phyloP scores from a whole-genome alignment of 495 filamentous ascomycete species.

The Baudoinia panamericana region DNA sequence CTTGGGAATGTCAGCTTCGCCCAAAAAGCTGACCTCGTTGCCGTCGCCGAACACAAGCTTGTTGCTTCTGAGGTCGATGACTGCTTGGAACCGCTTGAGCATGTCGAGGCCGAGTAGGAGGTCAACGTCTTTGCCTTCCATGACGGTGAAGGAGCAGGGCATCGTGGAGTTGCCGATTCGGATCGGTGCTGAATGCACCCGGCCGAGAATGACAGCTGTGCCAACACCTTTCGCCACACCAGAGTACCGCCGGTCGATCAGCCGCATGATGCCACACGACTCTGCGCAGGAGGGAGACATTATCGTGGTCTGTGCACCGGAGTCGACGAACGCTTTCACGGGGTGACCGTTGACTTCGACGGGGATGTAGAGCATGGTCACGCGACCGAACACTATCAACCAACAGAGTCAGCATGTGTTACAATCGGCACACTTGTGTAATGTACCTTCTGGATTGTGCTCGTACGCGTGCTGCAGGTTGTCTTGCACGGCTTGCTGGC shows the following conservation, averaged over 20 bases:
- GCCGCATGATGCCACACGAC: slow-evolving; percentile 86
- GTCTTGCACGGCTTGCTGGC: slow-evolving; percentile 82
- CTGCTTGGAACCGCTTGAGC: slow-evolving; percentile 86
- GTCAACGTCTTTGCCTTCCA: slow-evolving; percentile 98
- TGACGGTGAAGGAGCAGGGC: slow-evolving; percentile 94
- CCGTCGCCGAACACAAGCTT: slow-evolving; percentile 68
- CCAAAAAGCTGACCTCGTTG: slow-evolving; percentile 75
- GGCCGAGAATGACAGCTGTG: slow-evolving; percentile 84
- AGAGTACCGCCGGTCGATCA: slow-evolving; percentile 83
- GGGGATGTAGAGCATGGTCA: slow-evolving; percentile 92
- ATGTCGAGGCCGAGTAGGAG: slow-evolving; percentile 90
- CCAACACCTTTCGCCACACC: slow-evolving; percentile 89
- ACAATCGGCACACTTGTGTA: not conserved
- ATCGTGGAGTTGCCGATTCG: slow-evolving; percentile 81
- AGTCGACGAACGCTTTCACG: slow-evolving; percentile 95
- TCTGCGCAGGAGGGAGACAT: slow-evolving; percentile 92
- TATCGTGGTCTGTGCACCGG: slow-evolving; percentile 93
- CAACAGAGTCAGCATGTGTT: not conserved
- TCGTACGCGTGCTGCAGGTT: slow-evolving; percentile 93
- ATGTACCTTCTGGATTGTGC: slow-evolving; percentile 82
- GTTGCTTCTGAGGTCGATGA: slow-evolving; percentile 70
- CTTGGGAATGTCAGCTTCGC: slow-evolving; percentile 86
- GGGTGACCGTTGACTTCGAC: slow-evolving; percentile 86
- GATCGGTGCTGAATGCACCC: slow-evolving; percentile 86
- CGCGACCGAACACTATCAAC: slow-evolving; percentile 66